phyloP scores from a whole-genome alignment of 2,329 filamentous ascomycete species.

The Paecilomyces sp. region DNA sequence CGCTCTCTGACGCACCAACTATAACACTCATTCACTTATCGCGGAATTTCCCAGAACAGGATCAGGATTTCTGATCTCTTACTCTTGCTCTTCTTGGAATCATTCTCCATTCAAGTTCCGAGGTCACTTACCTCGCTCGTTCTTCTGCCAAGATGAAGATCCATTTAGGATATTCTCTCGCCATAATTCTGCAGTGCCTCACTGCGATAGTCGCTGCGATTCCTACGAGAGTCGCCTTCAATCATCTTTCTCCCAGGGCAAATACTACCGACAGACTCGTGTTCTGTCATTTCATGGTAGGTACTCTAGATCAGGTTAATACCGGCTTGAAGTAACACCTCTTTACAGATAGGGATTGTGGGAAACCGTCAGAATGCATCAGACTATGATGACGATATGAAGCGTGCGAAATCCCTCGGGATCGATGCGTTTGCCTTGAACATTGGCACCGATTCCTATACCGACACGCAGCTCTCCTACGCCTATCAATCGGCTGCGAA shows the following conservation, averaged over 20 bases:
- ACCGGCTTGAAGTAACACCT: background rate
- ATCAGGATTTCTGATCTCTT: background rate
- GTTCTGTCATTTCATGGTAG: constrained; percentile 41
- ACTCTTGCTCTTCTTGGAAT: background rate
- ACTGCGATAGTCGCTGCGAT: background rate
- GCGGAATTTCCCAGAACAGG: background rate
- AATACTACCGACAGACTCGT: constrained; percentile 22
- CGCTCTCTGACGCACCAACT: background rate
- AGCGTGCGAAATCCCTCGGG: constrained; percentile 34
- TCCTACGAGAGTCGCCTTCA: background rate
- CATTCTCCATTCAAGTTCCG: background rate
- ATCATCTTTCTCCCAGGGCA: background rate
- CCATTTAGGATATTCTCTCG: background rate
- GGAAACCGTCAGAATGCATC: constrained; percentile 34
- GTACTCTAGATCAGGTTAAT: background rate
- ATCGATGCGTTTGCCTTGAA: constrained; percentile 48
- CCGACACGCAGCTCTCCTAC: constrained; percentile 40
- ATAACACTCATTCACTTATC: background rate
- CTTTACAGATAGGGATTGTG: constrained; percentile 37
- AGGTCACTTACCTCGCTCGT: background rate
- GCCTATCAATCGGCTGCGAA: constrained; percentile 45
- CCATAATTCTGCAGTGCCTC: background rate
- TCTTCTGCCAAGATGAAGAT: background rate
- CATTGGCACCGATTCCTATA: constrained; percentile 39
- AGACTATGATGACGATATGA: constrained; percentile 45